These are phyloP conservation scores for Cyclocybe aegerita DNA, from an alignment of 768 basidiomycete species.

Conservation along the genomic window DNA sequence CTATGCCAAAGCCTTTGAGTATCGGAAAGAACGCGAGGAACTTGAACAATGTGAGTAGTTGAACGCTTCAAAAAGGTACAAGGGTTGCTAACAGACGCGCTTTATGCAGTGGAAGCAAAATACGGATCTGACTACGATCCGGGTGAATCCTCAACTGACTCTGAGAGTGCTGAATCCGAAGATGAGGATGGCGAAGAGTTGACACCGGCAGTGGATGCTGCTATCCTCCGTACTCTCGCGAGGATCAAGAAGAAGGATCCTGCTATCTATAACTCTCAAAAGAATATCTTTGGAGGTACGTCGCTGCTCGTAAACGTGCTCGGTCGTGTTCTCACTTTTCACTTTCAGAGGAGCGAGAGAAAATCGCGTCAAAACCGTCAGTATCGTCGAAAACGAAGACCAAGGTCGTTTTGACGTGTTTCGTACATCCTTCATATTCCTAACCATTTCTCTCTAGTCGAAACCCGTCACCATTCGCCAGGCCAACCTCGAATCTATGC, in stretches of 20 bases:
- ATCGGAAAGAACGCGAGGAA: conserved; percentile 85
- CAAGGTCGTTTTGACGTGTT: conserved; percentile 42
- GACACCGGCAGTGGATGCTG: conserved; percentile 90
- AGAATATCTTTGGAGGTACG: conserved; percentile 77
- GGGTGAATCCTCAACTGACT: conserved; percentile 52
- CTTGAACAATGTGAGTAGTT: conserved; percentile 64
- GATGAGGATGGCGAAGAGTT: conserved; percentile 95
- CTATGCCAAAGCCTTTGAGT: conserved; percentile 76
- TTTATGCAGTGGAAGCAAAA: conserved; percentile 68
- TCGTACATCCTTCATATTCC: not conserved
- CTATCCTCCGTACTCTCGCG: conserved; percentile 88
- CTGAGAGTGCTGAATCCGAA: conserved; percentile 79
- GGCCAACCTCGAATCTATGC: conserved; percentile 62
- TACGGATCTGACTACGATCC: conserved; percentile 75
- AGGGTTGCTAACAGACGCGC: not conserved
- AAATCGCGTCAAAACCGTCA: conserved; percentile 26
- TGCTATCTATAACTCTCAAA: conserved; percentile 71
- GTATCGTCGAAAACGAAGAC: conserved; percentile 39
- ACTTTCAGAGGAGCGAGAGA: conserved; percentile 63
- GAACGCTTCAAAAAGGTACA: conserved; percentile 1
- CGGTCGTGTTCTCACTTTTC: not conserved
- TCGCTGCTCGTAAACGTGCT: not conserved
- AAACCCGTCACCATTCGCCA: conserved; percentile 79
- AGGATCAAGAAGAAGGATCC: conserved; percentile 84
- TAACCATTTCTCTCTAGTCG: conserved; percentile 34